Base-by-base conservation (phyloP, 352 stramenopile genomes). In the Phytophthora syringae region DNA sequence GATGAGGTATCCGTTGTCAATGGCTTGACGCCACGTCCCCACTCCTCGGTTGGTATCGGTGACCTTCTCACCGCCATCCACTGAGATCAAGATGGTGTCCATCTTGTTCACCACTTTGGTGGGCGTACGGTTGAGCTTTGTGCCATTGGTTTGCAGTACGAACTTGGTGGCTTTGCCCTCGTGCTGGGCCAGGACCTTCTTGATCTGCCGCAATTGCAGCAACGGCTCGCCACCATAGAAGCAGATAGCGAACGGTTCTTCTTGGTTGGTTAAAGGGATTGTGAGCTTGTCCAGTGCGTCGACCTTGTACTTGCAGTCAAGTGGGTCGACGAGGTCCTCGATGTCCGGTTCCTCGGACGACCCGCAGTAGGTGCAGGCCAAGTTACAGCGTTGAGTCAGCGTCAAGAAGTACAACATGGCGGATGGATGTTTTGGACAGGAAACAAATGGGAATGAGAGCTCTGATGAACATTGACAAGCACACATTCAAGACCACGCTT, bases 211-310 rank as follows among this genome's bases (percentile, higher is more conserved):
- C 5, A 64, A 32, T 22, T 79, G 70, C 37, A 79, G 50, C 36
- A 79, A 45, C 37, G 67, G 71, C 28, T 79, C 71, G 30, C 71
- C 71, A 30, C 67, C 67, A 20, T 79, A 79, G 55, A 79, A 79
- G 56, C 71, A 79, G 42, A 79, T 79, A 7, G 39, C 58, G 16
- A 79, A 47, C 21, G 70, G 66, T 22, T 79, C 71, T 10, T 73
- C 56, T 12, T 60, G 21, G 13, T 67, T 37, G 4, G 48, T 64
- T 6, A 68, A 50, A 3, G 64, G 64, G 1, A 25, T 65, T 40
- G 64, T 59, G 30, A 72, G 57, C 34, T 72, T 72, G 20, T 47
- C 32, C 27, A 68, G 43, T 10, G 22, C 58, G n/a, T 61, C 58
- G 12, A 64, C 44, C 25, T 72, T 68, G 64, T 72, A 72, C 24